Evolutionary conservation across 164 flowering plant species (phyloP).

Genomic region (Tetrastigma voinierianum): DNA sequence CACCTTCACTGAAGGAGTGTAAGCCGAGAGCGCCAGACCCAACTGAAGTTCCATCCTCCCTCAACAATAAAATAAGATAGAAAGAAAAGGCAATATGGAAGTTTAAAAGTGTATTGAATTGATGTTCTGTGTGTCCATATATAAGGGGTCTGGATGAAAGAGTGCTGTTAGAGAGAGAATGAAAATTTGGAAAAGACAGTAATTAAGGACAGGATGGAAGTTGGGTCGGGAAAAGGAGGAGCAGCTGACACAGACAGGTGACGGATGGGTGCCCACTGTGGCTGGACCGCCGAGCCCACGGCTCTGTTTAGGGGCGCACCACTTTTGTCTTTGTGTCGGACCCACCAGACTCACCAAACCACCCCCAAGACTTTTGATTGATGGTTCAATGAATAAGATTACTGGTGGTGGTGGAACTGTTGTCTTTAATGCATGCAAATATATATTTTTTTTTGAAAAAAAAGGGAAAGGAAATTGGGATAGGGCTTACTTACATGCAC

Average conservation of each 20-base stretch:
- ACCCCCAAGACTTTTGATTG: not conserved
- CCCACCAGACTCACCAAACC: slow-evolving; percentile 1
- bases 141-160: not conserved
- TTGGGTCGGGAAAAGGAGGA: slow-evolving; percentile 33
- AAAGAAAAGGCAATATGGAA: not conserved
- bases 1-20: slow-evolving; percentile 11
- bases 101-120: not conserved
- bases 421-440: no score
- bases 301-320: not conserved
- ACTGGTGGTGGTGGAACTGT: no score
- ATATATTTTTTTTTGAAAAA: no score
- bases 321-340: not conserved
- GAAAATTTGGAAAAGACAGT: slow-evolving; percentile 13
- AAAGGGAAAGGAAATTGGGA: no score
- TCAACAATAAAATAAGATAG: not conserved
- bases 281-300: slow-evolving; percentile 5
- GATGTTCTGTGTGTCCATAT: slow-evolving; percentile 7
- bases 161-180: not conserved
- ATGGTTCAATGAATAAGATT: no score
- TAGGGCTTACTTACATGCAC: no score
- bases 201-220: slow-evolving; percentile 25
- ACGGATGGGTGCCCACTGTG: slow-evolving; percentile 16
- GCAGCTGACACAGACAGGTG: slow-evolving; percentile 23
- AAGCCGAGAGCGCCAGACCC: slow-evolving; percentile 30
- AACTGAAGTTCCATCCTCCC: slow-evolving; percentile 38